These are phyloP conservation scores for Orbilia blumenaviensis DNA, from an alignment of 2,329 filamentous ascomycete species.

Conservation along the genomic window DNA sequence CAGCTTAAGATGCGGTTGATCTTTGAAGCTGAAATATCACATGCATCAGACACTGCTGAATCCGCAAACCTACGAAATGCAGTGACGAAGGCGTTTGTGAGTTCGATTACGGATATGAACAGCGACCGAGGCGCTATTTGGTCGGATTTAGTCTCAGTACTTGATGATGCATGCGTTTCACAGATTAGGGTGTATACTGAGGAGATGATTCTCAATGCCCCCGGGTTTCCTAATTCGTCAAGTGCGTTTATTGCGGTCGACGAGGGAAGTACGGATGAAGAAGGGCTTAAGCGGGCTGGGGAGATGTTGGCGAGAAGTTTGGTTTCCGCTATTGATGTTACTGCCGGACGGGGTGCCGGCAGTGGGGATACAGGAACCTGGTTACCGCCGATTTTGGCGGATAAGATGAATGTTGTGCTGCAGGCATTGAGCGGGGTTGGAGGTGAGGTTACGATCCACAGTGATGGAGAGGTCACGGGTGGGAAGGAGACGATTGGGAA, in stretches of 20 bases:
- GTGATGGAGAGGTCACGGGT: constrained; percentile 45
- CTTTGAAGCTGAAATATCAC: constrained; percentile 55
- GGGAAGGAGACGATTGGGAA: constrained; percentile 36
- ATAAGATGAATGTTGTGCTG: constrained; percentile 57
- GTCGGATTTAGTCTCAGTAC: constrained; percentile 56
- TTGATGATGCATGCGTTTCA: constrained; percentile 56
- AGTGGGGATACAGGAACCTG: constrained; percentile 42
- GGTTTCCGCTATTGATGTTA: constrained; percentile 57
- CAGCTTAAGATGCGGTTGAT: constrained; percentile 58
- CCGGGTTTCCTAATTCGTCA: constrained; percentile 54
- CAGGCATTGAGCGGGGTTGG: constrained; percentile 36
- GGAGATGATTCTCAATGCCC: constrained; percentile 55
- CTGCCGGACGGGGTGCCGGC: constrained; percentile 50
- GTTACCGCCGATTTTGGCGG: constrained; percentile 56
- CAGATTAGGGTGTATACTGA: constrained; percentile 57
- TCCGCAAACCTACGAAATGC: constrained; percentile 53
- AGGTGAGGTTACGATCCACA: constrained; percentile 38
- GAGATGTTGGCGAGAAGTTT: constrained; percentile 56
- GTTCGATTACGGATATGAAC: constrained; percentile 56
- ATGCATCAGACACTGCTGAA: constrained; percentile 35
- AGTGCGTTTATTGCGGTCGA: constrained; percentile 54
- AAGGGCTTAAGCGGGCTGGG: constrained; percentile 54
- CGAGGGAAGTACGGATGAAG: constrained; percentile 40
- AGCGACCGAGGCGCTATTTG: constrained; percentile 56
- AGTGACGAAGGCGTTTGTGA: constrained; percentile 56